Evolutionary conservation across 257 asterid genomes (phyloP), one percentile per base, ranked within the genome.

Genomic region (Rhazya stricta): DNA sequence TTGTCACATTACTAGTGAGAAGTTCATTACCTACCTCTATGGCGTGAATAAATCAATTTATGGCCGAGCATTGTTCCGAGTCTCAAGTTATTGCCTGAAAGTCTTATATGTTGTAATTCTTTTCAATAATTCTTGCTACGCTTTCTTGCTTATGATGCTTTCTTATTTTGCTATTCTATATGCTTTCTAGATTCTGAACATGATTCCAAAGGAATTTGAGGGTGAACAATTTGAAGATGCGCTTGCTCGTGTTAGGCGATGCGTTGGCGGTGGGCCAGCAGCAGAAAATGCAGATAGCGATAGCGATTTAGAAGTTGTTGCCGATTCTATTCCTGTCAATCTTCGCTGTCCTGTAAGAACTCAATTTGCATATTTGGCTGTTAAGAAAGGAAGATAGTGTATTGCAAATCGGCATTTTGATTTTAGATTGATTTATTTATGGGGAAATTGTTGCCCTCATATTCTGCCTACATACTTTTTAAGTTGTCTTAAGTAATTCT

Each of bases 271-370:
- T 79, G 98, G 98, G 69, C 71, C 90, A 68, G 81, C 88, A 72
- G 87, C 93, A 54, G 97, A 92, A 86, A 89, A 90, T 85, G 98
- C 99, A 86, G 99, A 96, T 68, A 89, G 97, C 65, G 98, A 96
- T 88, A 91, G 96, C 75, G 99, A 96, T 81, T 81, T 96, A 83
- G 99, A 96, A 93, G 97, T 96, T 76, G 96, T 96, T 81, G 96
- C 99, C 81, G 99, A 93, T 79, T 93, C 50, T 78, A 87, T 93
- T 73, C 90, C 99, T 77, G 96, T 96, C 86, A 93, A 85, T 86
- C 98, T 96, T 72, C 96, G 99, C 23, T 96, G 99, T 77, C 98
- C 99, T 79, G 99, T 96, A 86, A 91, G 97, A 79, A 76, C 71
- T 36, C 65, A 78, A 12, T 79, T 73, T 77, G 56, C 46, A 29